These are phyloP conservation scores for Nannizzia gypsea DNA, from an alignment of 2,329 filamentous ascomycete species.

Conservation along the genomic window DNA sequence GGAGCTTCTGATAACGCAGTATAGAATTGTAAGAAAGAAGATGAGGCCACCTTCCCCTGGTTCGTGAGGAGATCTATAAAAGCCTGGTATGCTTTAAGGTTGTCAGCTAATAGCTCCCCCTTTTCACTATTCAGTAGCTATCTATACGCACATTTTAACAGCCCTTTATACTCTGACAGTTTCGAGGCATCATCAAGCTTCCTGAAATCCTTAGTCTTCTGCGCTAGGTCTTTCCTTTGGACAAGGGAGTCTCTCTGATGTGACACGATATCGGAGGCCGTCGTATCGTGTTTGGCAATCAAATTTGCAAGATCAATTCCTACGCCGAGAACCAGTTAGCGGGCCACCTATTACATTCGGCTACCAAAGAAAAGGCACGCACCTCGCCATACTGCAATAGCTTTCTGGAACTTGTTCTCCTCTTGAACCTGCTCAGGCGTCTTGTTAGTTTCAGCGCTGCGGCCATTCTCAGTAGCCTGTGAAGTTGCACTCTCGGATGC, in stretches of 20 bases:
- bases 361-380: conserved; percentile 22
- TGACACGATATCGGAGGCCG: conserved; percentile 86
- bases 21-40: conserved; percentile 85
- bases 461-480: conserved; percentile 6
- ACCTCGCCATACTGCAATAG: conserved; percentile 95
- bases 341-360: neutral
- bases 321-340: conserved; percentile 27
- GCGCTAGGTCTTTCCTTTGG: conserved; percentile 92
- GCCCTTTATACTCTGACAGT: conserved; percentile 71
- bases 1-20: conserved; percentile 89
- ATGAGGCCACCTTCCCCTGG: conserved; percentile 88
- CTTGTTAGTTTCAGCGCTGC: conserved; percentile 19
- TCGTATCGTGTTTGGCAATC: conserved; percentile 74
- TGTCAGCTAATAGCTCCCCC: conserved; percentile 2
- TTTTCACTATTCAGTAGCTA: neutral
- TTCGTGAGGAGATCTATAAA: conserved; percentile 96
- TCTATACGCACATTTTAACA: conserved; percentile 61
- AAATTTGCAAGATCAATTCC: conserved; percentile 78
- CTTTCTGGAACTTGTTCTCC: conserved; percentile 91
- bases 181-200: conserved; percentile 86
- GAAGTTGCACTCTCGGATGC: conserved; percentile 30
- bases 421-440: conserved; percentile 31
- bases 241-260: conserved; percentile 93
- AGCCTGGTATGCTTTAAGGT: conserved; percentile 67
- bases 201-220: conserved; percentile 96